Base-by-base conservation (phyloP, 2,329 filamentous ascomycete species). In the Aureobasidium sp. region DNA sequence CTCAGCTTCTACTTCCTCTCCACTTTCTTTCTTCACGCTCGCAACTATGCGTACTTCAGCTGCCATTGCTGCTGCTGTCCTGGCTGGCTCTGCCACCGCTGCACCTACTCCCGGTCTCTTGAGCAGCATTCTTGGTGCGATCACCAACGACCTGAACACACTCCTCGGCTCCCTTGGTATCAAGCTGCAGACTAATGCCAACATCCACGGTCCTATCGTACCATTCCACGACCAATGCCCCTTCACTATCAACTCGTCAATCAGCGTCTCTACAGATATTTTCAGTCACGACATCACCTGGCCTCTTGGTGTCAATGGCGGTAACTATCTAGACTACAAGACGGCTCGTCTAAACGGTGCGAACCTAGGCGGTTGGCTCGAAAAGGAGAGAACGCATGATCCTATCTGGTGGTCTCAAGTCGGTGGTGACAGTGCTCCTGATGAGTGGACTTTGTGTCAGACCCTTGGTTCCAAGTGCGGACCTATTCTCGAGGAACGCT, bases 281-380 rank as follows among this genome's bases (percentile, higher is more conserved):
- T 67, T 48, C 55, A 40, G 23, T n/a, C 66, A 67, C 61, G 40
- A 55, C 62, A 67, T 67, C 31, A 66, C 42, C 33, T 67, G 66
- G 66, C 66, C 66, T 40, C 27, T 23, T 16, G 66, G 66, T 43
- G 53, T 58, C 53, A 60, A 59, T 40, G 47, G 53, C 36, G 53
- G 43, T 8, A 65, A 68, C 10, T 71, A 65, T 65, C 65, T 70
- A 27, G 25, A 71, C 66, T 71, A 69, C 68, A 67, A 62, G 53
- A 69, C 66, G 7, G 70, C n/a, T n/a, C n/a, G n/a, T n/a, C n/a
- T n/a, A 63, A 69, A 71, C 23, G 69, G 68, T n/a, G 69, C 61
- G 15, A 71, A 78, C 4, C 71, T 78, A 10, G 75, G 76, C 29
- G 73, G 72, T 43, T 79, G 76, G 77, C 65, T 79, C 2, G 71